A percentile compares a stretch with the other conserved stretches of the same genome.
Evolutionary conservation across 768 basidiomycete genomes (phyloP).

Genomic region (Sporobolomyces pararoseus): DNA sequence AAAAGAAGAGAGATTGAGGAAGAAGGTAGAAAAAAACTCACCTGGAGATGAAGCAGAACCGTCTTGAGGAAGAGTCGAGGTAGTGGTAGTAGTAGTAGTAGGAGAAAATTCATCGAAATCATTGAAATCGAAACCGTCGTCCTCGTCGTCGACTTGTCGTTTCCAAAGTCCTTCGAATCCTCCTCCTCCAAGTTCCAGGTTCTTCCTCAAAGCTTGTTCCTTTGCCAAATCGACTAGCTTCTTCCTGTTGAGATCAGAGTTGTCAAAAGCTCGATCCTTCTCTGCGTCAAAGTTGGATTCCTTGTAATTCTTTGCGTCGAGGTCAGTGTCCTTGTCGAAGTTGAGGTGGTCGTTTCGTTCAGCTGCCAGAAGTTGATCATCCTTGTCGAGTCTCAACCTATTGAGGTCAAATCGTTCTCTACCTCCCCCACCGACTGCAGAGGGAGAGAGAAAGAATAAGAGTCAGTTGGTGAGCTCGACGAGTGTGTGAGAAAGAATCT

Average conservation of each 20-base stretch:
- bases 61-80: no score
- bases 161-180: no score
- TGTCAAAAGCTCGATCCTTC: constrained; percentile 3
- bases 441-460: background rate
- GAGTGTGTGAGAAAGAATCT: no score
- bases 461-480: no score
- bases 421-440: background rate
- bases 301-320: constrained; percentile 13
- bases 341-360: constrained; percentile 9
- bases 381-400: constrained; percentile 2
- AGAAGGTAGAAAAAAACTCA: no score
- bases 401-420: background rate
- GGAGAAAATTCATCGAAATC: no score
- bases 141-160: constrained; percentile 5
- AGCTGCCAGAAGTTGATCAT: background rate
- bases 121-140: constrained; percentile 1
- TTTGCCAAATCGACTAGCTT: background rate
- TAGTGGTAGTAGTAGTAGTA: no score
- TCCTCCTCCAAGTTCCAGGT: background rate
- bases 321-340: constrained; percentile 8
- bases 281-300: background rate
- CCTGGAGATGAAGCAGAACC: no score
- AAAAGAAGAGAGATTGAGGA: no score
- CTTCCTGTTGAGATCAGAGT: constrained; percentile 1
- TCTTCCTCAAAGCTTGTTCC: background rate